phyloP scores from a whole-genome alignment of 306 rosid species.

The peach (Prunus persica) region Prunus_persica_NCBIv2 NC_034012.1:2970501-2971000 shows the following conservation, averaged over 20 bases:
- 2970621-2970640: constrained; percentile 33
- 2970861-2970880: constrained; percentile 91
- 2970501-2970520: constrained; percentile 96
- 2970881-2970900: constrained; percentile 88
- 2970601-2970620: constrained; percentile 30
- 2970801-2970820: constrained; percentile 81
- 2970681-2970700: constrained; percentile 91
- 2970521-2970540: constrained; percentile 88
- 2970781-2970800: constrained; percentile 89
- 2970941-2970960: constrained; percentile 86
- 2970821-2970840: constrained; percentile 89
- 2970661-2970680: constrained; percentile 93
- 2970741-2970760: constrained; percentile 81
- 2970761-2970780: constrained; percentile 70
- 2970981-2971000: constrained; percentile 98
- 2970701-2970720: constrained; percentile 80
- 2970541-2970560: constrained; percentile 93
- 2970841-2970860: constrained; percentile 84
- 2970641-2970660: constrained; percentile 67
- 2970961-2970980: constrained; percentile 85
- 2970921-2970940: constrained; percentile 93
- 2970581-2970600: constrained; percentile 75
- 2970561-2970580: constrained; percentile 95
- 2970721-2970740: constrained; percentile 91
- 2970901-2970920: constrained; percentile 74